These are phyloP conservation scores for Penicillium decumbens DNA, from an alignment of 2,329 filamentous ascomycete genomes.

Conservation along the genomic window DNA sequence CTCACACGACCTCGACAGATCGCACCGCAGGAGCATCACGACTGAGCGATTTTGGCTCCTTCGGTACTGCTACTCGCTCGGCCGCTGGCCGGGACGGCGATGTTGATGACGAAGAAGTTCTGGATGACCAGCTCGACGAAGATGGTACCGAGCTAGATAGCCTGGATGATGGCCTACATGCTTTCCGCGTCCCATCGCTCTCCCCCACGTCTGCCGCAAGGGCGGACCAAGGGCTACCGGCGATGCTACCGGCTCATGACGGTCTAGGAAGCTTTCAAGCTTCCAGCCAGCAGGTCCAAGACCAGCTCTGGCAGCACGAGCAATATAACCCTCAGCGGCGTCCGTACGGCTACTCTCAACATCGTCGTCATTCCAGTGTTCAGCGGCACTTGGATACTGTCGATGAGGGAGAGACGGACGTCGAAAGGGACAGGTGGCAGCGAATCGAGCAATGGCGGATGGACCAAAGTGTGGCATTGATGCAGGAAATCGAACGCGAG, in stretches of 20 bases:
- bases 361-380: conserved; percentile 53
- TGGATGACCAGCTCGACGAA: conserved; percentile 56
- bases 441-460: conserved; percentile 88
- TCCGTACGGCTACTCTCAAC: conserved; percentile 35
- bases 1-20: conserved; percentile 61
- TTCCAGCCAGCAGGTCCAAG: conserved; percentile 62
- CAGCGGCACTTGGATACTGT: conserved; percentile 55
- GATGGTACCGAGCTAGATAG: conserved; percentile 78
- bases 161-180: conserved; percentile 83
- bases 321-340: conserved; percentile 70
- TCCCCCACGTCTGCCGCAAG: conserved; percentile 40
- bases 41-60: conserved; percentile 74
- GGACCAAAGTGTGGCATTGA: conserved; percentile 78
- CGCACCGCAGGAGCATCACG: conserved; percentile 67
- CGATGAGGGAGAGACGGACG: conserved; percentile 53
- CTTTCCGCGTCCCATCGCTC: conserved; percentile 66
- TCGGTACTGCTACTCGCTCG: conserved; percentile 64
- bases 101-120: conserved; percentile 47
- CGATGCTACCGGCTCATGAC: conserved; percentile 85
- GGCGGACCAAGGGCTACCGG: conserved; percentile 54
- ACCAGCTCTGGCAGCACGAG: conserved; percentile 86
- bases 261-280: conserved; percentile 79
- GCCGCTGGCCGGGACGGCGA: conserved; percentile 28
- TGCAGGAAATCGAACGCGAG: conserved; percentile 86
- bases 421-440: conserved; percentile 69